phyloP scores from a whole-genome alignment of 805 yeast species.

The Kazachstania bromeliacearum region DNA sequence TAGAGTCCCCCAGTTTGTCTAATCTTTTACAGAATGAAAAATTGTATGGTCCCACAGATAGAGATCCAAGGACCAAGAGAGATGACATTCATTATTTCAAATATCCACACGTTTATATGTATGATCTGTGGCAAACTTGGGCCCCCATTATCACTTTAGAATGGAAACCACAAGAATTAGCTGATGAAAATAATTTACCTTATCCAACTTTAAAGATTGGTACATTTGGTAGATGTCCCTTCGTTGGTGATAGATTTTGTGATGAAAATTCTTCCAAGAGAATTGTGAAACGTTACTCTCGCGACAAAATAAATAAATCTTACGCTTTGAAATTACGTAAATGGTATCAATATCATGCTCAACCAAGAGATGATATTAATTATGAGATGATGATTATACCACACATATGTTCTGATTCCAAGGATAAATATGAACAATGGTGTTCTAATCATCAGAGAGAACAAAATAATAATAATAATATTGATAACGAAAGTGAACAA shows the following conservation, averaged over 20 bases:
- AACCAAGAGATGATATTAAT: conserved; percentile 9
- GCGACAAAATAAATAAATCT: conserved; percentile 24
- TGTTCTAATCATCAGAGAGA: conserved; percentile 2
- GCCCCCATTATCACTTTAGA: conserved; percentile 79
- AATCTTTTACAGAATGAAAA: conserved; percentile 76
- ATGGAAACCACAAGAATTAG: conserved; percentile 44
- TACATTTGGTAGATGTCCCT: conserved; percentile 65
- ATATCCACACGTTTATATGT: conserved; percentile 64
- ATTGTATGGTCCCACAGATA: conserved; percentile 74
- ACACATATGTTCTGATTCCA: conserved; percentile 19
- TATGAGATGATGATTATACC: conserved; percentile 16
- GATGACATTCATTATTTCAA: conserved; percentile 80
- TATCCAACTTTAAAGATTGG: conserved; percentile 28
- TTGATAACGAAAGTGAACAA: background rate
- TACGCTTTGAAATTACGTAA: conserved; percentile 26
- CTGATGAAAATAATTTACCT: conserved; percentile 31
- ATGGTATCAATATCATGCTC: conserved; percentile 24
- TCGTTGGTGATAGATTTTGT: conserved; percentile 46
- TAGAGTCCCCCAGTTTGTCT: conserved; percentile 36
- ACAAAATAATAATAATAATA: conserved; percentile 6
- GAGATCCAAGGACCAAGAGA: conserved; percentile 76
- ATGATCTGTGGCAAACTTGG: conserved; percentile 66
- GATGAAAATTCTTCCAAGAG: conserved; percentile 24
- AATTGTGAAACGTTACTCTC: conserved; percentile 24
- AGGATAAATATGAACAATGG: conserved; percentile 7